Conservation (phyloP, 441 rosid genomes). For the Omphalea diandra region DNA sequence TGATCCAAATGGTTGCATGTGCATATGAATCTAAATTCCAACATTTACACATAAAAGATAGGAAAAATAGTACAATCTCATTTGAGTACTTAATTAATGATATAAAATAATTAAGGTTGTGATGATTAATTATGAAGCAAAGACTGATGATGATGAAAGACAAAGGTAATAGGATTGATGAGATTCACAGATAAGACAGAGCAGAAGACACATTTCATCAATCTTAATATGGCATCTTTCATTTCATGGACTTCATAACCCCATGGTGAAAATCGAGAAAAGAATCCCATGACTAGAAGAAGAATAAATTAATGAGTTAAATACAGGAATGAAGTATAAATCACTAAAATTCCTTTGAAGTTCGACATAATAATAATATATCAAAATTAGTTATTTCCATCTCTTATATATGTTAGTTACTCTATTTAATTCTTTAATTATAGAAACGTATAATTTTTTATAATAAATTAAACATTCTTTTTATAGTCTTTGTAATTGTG, state of each 20-base stretch:
- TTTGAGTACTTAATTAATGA: background rate
- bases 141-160: background rate
- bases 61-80: constrained; percentile 13
- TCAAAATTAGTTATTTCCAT: no score
- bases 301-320: no score
- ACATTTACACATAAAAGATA: background rate
- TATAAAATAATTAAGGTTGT: no score
- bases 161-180: background rate
- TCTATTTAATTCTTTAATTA: no score
- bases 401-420: no score
- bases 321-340: no score
- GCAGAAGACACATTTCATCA: background rate
- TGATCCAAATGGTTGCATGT: constrained; percentile 30
- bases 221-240: constrained; percentile 4
- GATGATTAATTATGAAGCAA: background rate
- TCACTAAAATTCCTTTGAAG: no score
- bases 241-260: background rate
- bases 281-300: background rate
- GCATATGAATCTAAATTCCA: constrained; percentile 28
- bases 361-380: no score
- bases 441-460: no score
- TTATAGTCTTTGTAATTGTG: no score
- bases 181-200: background rate
- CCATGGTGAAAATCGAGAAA: background rate
- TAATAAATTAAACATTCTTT: no score